These are phyloP conservation scores for Coniochaeta hoffmannii DNA, from an alignment of 2,329 filamentous ascomycete species.

Conservation along the genomic window DNA sequence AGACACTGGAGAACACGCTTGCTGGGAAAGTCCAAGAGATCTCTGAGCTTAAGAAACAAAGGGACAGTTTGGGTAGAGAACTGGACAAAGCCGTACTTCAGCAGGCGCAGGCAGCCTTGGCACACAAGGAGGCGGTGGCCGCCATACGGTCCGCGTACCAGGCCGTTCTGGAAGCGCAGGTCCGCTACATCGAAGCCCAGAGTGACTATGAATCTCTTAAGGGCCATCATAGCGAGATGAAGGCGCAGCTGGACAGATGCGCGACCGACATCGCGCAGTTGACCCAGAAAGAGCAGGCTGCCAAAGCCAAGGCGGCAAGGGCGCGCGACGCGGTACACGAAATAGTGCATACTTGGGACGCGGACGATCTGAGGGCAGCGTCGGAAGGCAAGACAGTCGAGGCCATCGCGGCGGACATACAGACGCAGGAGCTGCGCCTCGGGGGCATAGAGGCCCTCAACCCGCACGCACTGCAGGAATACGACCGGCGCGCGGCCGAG, in stretches of 20 bases:
- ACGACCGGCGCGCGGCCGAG: conserved; percentile 60
- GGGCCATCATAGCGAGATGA: conserved; percentile 54
- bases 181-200: conserved; percentile 69
- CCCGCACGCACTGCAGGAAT: conserved; percentile 68
- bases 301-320: conserved; percentile 25
- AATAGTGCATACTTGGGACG: conserved; percentile 31
- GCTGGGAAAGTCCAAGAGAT: conserved; percentile 23
- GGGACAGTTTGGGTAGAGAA: conserved; percentile 30
- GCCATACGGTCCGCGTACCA: conserved; percentile 54
- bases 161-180: conserved; percentile 59
- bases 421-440: conserved; percentile 65
- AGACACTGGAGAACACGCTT: conserved; percentile 26
- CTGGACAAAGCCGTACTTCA: conserved; percentile 45
- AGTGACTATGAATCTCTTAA: conserved; percentile 71
- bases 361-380: conserved; percentile 35
- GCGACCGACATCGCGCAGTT: conserved; percentile 29
- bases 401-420: conserved; percentile 65
- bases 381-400: conserved; percentile 46
- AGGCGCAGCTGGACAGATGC: conserved; percentile 40
- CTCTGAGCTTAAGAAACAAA: conserved; percentile 4
- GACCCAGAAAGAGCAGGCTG: conserved; percentile 29
- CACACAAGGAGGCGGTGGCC: conserved; percentile 53
- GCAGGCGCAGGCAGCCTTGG: conserved; percentile 46
- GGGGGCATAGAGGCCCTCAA: conserved; percentile 76
- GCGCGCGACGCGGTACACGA: conserved; percentile 27